Evolutionary conservation across 2,329 filamentous ascomycete species (phyloP), one percentile per base, ranked within the genome.

Genomic region (Calonectria multiphialidica): DNA sequence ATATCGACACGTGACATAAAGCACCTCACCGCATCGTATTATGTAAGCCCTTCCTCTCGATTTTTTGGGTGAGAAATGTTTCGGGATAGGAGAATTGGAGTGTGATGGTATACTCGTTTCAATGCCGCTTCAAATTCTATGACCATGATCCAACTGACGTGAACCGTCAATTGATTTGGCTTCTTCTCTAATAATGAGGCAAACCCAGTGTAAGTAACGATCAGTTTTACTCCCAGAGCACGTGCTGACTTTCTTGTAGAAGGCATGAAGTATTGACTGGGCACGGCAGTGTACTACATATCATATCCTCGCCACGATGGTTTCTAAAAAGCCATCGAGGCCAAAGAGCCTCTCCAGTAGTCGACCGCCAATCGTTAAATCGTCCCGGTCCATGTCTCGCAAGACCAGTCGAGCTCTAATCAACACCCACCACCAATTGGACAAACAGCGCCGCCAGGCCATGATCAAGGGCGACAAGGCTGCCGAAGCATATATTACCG

Each of bases 361-460:
- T 16, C 87, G 91, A n/a, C 89, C 90, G 3, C 91, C 91, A 12
- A 87, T 86, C 1, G 82, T 86, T 40, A 88, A 88, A 73, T 84
- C 87, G 23, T 83, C 85, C 10, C 87, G 86, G 74, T 89, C 91
- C 7, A 91, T 93, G 77, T 91, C 92, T 4, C 88, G 91, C 72
- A 93, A 91, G 80, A 88, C 91, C 30, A 93, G 91, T 53, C 88
- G 91, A 77, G 84, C 86, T 35, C 85, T 93, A 74, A 94, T 94
- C 83, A 92, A 92, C 81, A 87, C 86, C 49, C 90, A 92, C 73
- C 92, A 94, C 79, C 89, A 91, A 50, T 82, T 93, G 35, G 89
- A 93, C 78, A 94, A 93, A 82, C 86, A 87, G 73, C 88, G 88
- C 65, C 86, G 85, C 5, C 90, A 91, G 77, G 92, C 92, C 15